phyloP scores from a whole-genome alignment of 768 basidiomycete species.

The Gyrodon lividus region DNA sequence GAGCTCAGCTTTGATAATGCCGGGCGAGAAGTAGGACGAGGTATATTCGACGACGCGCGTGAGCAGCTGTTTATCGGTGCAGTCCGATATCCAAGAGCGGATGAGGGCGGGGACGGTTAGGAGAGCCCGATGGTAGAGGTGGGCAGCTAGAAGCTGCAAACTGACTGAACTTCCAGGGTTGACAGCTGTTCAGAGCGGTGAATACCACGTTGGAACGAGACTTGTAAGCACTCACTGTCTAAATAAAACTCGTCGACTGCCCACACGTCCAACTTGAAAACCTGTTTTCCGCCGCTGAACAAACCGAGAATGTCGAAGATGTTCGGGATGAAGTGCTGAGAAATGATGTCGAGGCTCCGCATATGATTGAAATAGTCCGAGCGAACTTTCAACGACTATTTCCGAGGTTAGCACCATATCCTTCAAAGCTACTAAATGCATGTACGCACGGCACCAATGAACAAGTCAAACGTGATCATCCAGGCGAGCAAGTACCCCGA shows the following conservation, averaged over 20 bases:
- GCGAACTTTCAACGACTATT: slow-evolving; percentile 84
- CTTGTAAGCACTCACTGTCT: slow-evolving; percentile 49
- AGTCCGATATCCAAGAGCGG: slow-evolving; percentile 80
- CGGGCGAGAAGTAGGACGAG: slow-evolving; percentile 82
- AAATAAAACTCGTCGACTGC: slow-evolving; percentile 80
- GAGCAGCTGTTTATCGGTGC: slow-evolving; percentile 88
- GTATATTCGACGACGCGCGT: slow-evolving; percentile 76
- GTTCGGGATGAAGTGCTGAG: slow-evolving; percentile 64
- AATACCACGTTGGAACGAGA: background rate
- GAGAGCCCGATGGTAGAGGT: slow-evolving; percentile 87
- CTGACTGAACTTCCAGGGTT: slow-evolving; percentile 51
- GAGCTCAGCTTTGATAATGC: slow-evolving; percentile 83
- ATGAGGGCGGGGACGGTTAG: slow-evolving; percentile 82
- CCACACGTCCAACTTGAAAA: slow-evolving; percentile 85
- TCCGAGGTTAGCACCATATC: background rate
- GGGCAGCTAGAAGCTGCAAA: slow-evolving; percentile 71
- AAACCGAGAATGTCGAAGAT: slow-evolving; percentile 67
- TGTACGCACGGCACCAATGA: slow-evolving; percentile 72
- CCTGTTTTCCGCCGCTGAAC: slow-evolving; percentile 59
- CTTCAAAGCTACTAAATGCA: background rate
- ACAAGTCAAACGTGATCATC: slow-evolving; percentile 88
- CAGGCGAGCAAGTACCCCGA: slow-evolving; percentile 79
- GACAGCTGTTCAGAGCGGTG: slow-evolving; percentile 44
- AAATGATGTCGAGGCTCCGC: slow-evolving; percentile 64
- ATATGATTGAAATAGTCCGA: slow-evolving; percentile 86